These are phyloP conservation scores for Chaetomium strumarium DNA, from an alignment of 2,329 filamentous ascomycete species.

Conservation along the genomic window DNA sequence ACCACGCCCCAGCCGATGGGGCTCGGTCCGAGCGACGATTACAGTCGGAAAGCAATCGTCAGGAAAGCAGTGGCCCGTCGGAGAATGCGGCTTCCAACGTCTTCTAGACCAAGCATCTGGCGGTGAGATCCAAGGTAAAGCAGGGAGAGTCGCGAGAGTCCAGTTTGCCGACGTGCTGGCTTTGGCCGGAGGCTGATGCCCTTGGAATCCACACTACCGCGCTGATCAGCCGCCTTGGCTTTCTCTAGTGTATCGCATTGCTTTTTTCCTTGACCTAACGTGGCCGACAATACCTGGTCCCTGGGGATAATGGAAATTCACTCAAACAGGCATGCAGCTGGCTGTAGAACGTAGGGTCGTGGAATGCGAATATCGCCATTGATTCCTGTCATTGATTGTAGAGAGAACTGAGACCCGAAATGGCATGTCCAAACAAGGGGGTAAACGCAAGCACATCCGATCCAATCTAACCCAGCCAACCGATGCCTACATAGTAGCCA, in stretches of 20 bases:
- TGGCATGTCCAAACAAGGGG: background rate
- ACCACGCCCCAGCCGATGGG: background rate
- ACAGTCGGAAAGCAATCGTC: background rate
- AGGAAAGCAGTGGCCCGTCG: background rate
- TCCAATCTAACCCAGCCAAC: slow-evolving; percentile 1
- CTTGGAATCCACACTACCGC: background rate
- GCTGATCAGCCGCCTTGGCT: slow-evolving; percentile 4
- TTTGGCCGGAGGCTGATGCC: background rate
- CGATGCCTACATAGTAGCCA: slow-evolving; percentile 2
- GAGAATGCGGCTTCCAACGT: background rate
- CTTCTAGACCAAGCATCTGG: background rate
- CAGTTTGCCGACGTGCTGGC: background rate
- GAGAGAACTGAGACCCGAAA: background rate
- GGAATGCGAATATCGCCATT: background rate
- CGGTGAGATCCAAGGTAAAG: background rate
- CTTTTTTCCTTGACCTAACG: background rate
- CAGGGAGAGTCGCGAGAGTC: too few relatives aligned
- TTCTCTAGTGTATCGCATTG: background rate
- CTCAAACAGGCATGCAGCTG: background rate
- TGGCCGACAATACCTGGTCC: background rate
- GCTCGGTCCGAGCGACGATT: background rate
- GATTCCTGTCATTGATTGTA: too few relatives aligned
- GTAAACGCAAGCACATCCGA: background rate
- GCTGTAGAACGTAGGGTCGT: background rate
- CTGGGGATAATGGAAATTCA: background rate